A percentile compares a stretch with the other conserved stretches of the same genome.
These are phyloP conservation scores for Cyclotella sp. DNA, from an alignment of 108 stramenopile species.

Conservation along the genomic window DNA sequence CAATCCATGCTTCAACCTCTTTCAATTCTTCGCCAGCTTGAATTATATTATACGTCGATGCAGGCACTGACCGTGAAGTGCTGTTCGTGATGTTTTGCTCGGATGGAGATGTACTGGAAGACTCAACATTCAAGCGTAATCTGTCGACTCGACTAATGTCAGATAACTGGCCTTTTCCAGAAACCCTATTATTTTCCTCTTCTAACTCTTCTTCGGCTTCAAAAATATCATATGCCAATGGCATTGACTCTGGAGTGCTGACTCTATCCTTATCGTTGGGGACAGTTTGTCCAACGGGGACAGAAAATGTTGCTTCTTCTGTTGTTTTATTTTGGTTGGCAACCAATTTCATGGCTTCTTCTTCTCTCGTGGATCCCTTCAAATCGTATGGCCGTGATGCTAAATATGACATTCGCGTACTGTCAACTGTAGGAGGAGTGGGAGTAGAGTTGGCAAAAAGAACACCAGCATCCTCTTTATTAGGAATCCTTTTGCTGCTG, in stretches of 20 bases:
- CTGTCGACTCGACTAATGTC: too few relatives aligned
- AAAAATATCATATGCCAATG: conserved; percentile 5
- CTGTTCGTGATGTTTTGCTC: too few relatives aligned
- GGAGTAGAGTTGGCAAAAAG: too few relatives aligned
- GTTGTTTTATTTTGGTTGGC: not conserved
- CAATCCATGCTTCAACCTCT: conserved; percentile 25
- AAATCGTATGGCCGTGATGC: too few relatives aligned
- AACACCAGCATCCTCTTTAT: too few relatives aligned
- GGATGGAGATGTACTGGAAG: too few relatives aligned
- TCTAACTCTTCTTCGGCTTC: conserved; percentile 16
- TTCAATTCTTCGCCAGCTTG: not conserved
- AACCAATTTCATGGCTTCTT: too few relatives aligned
- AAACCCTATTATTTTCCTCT: not conserved
- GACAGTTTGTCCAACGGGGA: not conserved
- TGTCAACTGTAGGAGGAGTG: too few relatives aligned
- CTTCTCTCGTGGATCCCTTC: too few relatives aligned
- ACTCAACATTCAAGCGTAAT: too few relatives aligned
- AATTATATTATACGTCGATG: not conserved
- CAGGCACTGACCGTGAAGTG: not conserved
- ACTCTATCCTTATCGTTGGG: not conserved
- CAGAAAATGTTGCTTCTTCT: not conserved
- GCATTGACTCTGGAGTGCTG: not conserved
- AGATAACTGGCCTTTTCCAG: too few relatives aligned
- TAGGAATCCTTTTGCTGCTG: conserved; percentile 2
- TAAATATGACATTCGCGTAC: too few relatives aligned